phyloP scores from a whole-genome alignment of 345 rosid species.

The Aurinia saxatilis region DNA sequence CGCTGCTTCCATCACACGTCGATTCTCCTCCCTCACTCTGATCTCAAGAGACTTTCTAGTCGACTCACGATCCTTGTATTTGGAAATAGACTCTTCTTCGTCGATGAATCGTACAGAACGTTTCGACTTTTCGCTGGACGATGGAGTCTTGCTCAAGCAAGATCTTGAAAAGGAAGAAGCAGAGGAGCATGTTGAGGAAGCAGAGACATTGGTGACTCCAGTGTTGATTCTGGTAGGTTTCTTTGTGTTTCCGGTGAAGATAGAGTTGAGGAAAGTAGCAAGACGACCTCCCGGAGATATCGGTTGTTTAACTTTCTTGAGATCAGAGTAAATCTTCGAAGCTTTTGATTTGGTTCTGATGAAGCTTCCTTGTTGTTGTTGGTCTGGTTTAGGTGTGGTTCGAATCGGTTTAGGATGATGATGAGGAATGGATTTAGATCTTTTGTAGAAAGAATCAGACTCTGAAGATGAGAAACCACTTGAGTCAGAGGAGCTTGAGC shows the following conservation, averaged over 20 bases:
- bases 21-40: conserved; percentile 42
- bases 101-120: conserved; percentile 71
- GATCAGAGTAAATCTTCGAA: conserved; percentile 62
- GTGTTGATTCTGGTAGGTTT: conserved; percentile 20
- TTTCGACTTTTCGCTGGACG: conserved; percentile 46
- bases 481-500: conserved; percentile 72
- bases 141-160: conserved; percentile 64
- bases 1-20: conserved; percentile 63
- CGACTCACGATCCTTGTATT: conserved; percentile 22
- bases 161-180: conserved; percentile 86
- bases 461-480: conserved; percentile 79
- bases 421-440: conserved; percentile 12
- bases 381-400: conserved; percentile 22
- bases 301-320: conserved; percentile 85
- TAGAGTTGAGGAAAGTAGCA: conserved; percentile 67
- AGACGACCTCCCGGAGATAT: conserved; percentile 84
- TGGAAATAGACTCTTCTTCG: too few relatives aligned
- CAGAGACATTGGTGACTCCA: not conserved
- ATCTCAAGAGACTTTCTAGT: conserved; percentile 1
- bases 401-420: conserved; percentile 46
- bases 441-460: conserved; percentile 40
- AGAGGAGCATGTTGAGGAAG: conserved; percentile 46
- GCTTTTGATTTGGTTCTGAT: conserved; percentile 70
- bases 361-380: conserved; percentile 28
- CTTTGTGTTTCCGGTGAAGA: conserved; percentile 44